A percentile compares a stretch with the other conserved stretches of the same genome.
Conservation (phyloP, 495 filamentous ascomycete genomes). For the Tetracladium marchalianum region DNA sequence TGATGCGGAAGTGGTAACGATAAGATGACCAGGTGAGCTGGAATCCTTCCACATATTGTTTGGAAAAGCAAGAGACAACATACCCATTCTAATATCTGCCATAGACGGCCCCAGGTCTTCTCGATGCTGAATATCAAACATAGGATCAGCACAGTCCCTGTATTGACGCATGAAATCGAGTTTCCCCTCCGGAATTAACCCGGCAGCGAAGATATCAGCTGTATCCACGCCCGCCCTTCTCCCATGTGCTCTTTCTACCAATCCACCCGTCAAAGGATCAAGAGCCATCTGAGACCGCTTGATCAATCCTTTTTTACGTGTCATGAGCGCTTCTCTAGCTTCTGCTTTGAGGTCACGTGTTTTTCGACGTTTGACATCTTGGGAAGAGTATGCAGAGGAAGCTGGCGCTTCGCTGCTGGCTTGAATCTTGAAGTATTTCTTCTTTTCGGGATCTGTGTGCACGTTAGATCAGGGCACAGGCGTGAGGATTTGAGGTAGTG, state of each 20-base stretch:
- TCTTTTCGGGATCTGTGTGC: constrained; percentile 13
- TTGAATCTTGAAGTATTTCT: constrained; percentile 21
- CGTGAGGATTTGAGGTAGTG: neutral
- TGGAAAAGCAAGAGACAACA: neutral
- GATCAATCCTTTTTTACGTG: constrained; percentile 7
- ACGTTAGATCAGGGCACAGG: neutral
- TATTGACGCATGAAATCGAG: neutral
- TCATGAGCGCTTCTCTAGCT: neutral
- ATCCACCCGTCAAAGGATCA: constrained; percentile 9
- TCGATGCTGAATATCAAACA: constrained; percentile 9
- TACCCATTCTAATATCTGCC: neutral
- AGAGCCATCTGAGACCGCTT: constrained; percentile 1
- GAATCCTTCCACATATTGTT: no score
- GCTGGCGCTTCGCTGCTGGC: constrained; percentile 1
- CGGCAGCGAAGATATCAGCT: constrained; percentile 4
- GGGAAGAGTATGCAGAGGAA: constrained; percentile 12
- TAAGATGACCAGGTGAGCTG: no score
- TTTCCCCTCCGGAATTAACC: constrained; percentile 3
- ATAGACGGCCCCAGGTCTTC: constrained; percentile 5
- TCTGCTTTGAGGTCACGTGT: constrained; percentile 6
- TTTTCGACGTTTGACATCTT: constrained; percentile 16
- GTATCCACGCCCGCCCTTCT: neutral
- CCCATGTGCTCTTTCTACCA: constrained; percentile 10
- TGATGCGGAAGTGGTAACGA: no score
- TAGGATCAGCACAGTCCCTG: neutral